These are phyloP conservation scores for Thyridium curvatum DNA, from an alignment of 2,329 filamentous ascomycete genomes.

Conservation along the genomic window DNA sequence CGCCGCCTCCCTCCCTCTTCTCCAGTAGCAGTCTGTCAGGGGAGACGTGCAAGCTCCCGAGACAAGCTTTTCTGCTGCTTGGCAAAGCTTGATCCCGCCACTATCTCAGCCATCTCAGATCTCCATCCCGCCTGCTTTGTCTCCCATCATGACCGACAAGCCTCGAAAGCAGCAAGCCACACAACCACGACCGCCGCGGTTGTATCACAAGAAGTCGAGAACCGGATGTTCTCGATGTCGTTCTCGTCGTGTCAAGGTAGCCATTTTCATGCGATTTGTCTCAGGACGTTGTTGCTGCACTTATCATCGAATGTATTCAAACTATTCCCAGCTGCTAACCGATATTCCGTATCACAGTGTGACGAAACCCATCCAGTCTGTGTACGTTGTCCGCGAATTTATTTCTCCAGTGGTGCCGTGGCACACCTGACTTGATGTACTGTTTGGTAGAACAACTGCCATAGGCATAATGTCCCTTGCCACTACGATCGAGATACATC, in stretches of 20 bases:
- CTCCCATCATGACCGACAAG: background rate
- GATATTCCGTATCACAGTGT: conserved; percentile 8
- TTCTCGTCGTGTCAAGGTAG: conserved; percentile 18
- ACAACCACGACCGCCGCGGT: conserved; percentile 7
- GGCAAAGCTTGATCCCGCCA: too few relatives aligned
- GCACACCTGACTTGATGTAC: background rate
- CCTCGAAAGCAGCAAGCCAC: background rate
- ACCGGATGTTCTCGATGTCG: conserved; percentile 19
- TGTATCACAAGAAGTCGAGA: conserved; percentile 21
- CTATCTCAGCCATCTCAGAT: too few relatives aligned
- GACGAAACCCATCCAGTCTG: conserved; percentile 9
- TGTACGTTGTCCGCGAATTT: conserved; percentile 10
- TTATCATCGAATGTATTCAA: too few relatives aligned
- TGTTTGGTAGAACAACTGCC: conserved; percentile 4
- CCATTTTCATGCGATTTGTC: background rate
- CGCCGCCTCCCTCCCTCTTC: background rate
- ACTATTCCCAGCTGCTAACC: conserved; percentile 4
- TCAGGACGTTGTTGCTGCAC: background rate
- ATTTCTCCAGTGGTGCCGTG: too few relatives aligned
- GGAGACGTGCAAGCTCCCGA: background rate
- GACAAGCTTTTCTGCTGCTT: too few relatives aligned
- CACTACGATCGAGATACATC: conserved; percentile 2
- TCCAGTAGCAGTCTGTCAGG: too few relatives aligned
- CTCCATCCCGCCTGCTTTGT: too few relatives aligned
- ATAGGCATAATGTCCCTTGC: conserved; percentile 4